Evolutionary conservation across 2,329 filamentous ascomycete species (phyloP), one percentile per base, ranked within the genome.

Genomic region (Colletotrichum gigasporum): DNA sequence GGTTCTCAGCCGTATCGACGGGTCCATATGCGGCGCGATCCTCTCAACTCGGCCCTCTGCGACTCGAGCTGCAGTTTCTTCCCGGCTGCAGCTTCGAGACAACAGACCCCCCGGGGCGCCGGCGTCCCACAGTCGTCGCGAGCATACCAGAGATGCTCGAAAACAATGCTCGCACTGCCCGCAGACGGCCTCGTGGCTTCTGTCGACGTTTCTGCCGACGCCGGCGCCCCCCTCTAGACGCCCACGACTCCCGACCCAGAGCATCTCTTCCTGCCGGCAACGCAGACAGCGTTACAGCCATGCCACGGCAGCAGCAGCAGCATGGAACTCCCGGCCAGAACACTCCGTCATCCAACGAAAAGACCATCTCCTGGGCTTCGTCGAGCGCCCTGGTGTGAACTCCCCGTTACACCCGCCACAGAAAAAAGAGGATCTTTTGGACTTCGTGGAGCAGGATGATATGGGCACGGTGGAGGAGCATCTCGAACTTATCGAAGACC

Each of bases 1-100:
- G 84, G 78, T 83, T 78, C 78, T 82, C 72, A 83, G 79, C 79
- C 83, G 83, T 84, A 82, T 87, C 78, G 84, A 87, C 78, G 79
- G 84, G 80, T 84, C 84, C 80, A 82, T 85, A 80, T 85, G 82
- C 79, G 80, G 82, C 80, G 82, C 84, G 74, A 81, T 85, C 76
- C 78, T 84, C 73, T 78, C 80, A 70, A 79, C 76, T 76, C 79
- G 79, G 75, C 77, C 78, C 67, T 76, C 77, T 16, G 51, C 47
- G 20, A 50, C 39, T 30, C 34, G 50, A 61, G 61, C 39, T 62
- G 51, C 56, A 51, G 56, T 56, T 42, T 53, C 62, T 57, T 59
- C 44, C 22, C 39, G 47, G 39, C 39, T 20, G 14, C 39, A 68
- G 62, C 42, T 59, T 34, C 55, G 52, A 67, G 22, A 45, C 30